Base-by-base conservation (phyloP, 345 rosid genomes). In the Ceriops zippeliana region DNA sequence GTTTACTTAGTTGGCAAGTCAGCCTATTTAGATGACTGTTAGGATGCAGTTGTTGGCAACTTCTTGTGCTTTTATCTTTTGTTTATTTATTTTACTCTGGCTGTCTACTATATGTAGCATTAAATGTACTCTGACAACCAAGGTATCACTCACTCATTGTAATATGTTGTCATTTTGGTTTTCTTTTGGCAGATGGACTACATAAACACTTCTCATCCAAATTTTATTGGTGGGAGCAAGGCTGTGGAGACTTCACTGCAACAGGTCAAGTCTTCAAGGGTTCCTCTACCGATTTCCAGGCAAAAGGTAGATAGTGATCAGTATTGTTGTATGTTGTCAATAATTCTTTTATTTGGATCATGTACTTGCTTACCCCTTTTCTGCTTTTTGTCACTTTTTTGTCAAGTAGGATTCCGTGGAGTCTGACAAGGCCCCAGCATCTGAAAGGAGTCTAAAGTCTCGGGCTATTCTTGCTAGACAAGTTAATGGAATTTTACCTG, bases 181-280 rank as follows among this genome's bases (percentile, higher is more conserved):
- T 42, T 34, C 37, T 34, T 49, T 73, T 42, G 49, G 68, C 89
- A 93, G 98, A 93, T 93, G 97, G 98, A 85, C 80, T 91, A 93
- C 75, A 89, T 91, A 70, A 89, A 93, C 73, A 93, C 98, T 59
- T 91, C 97, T 51, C 96, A 93, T 83, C 91, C 92, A 67, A 91
- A 85, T 74, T 93, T 93, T 83, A 72, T 89, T 34, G 96, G 98
- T 65, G 98, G 98, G 66, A 89, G 89, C 70, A 93, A 83, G 83
- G 97, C 98, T 70, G 92, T 91, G 52, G 95, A 93, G 80, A 69
- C 47, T 62, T 96, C 96, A 47, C 68, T 73, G 70, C 97, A 91
- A 66, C 91, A 88, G 74, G 72, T 89, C 65, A 91, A 82, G 77
- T 81, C 89, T 74, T 85, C 91, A 26, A 84, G 86, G 83, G 72